Base-by-base conservation (phyloP, 75 land plant species). In the Selaginella moellendorffii region DNA sequence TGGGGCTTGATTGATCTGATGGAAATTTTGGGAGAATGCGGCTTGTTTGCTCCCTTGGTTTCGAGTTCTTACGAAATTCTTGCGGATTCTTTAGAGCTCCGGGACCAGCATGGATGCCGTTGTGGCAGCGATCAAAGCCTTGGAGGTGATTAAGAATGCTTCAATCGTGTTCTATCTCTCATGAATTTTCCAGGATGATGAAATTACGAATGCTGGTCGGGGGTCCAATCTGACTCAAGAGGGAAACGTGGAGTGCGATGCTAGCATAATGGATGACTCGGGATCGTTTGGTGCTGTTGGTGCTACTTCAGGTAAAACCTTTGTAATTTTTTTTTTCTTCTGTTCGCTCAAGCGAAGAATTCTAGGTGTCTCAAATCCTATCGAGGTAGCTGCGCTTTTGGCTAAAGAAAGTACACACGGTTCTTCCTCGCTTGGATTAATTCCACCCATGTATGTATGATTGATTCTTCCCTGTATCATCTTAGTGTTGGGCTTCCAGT, bases 241-340 rank as follows among this genome's bases (percentile, higher is more conserved):
- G 73, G 99, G 99, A 31, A 76, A 72, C 61, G 99, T 95, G 24
- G 99, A 95, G 65, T 89, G 91, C 79, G 99, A 95, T 82, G 99
- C 99, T 10, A 89, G 99, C 74, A 71, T 90, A 1, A 95, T 95
- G 96, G 91, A 95, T 77, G 96, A 83, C 29, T 74, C 97, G 63
- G 85, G 88, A 19, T 83, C 84, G 25, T 95, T 84, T 86, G 99
- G 99, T 28, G 90, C 99, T 68, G 91, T 95, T 80, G 99, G 99
- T 63, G 96, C 91, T 70, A 77, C 84, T 30, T 66, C 83, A 70
- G 99, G 99, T 95, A 66, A 25, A 20, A 26, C 46, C n/a, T n/a
- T n/a, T n/a, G n/a, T n/a, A n/a, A n/a, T n/a, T n/a, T n/a, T n/a
- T n/a, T n/a, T n/a, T n/a, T n/a, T n/a, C n/a, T n/a, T n/a, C n/a